A percentile compares a stretch with the other conserved stretches of the same genome.
Evolutionary conservation across 352 stramenopile species (phyloP).

Genomic region (Pythium rishiriense): DNA sequence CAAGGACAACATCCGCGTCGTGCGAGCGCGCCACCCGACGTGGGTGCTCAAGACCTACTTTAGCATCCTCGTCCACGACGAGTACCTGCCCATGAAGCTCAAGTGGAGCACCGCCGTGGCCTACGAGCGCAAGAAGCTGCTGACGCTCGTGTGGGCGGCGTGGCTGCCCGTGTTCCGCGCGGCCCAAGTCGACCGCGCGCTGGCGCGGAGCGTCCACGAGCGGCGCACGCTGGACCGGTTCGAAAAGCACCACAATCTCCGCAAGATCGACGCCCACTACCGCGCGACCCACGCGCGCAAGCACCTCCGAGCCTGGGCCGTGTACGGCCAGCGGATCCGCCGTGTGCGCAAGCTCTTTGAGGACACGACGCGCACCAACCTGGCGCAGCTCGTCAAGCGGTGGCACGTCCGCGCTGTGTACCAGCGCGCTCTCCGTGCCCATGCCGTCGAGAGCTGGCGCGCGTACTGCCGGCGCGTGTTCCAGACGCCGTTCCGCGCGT

Average conservation of each 20-base stretch:
- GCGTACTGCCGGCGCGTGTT: conserved; percentile 65
- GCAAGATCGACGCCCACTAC: conserved; percentile 70
- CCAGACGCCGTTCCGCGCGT: conserved; percentile 72
- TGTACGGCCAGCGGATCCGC: conserved; percentile 49
- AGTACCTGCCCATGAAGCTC: conserved; percentile 48
- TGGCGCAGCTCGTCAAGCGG: conserved; percentile 38
- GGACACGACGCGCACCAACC: conserved; percentile 46
- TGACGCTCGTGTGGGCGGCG: conserved; percentile 33
- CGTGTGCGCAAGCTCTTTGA: conserved; percentile 69
- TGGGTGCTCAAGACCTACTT: conserved; percentile 57
- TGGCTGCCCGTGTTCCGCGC: conserved; percentile 56
- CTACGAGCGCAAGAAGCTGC: conserved; percentile 35
- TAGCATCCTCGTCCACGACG: conserved; percentile 36
- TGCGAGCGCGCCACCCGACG: conserved; percentile 35
- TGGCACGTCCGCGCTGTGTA: conserved; percentile 62
- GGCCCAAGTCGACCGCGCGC: conserved; percentile 58
- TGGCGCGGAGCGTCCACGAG: conserved; percentile 44
- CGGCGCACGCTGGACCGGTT: conserved; percentile 61
- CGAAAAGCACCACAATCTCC: conserved; percentile 70
- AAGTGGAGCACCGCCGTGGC: conserved; percentile 37
- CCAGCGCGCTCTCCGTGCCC: conserved; percentile 48
- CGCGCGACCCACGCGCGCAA: conserved; percentile 43
- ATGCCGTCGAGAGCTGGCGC: conserved; percentile 58
- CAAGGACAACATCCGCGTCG: conserved; percentile 70
- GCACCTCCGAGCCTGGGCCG: conserved; percentile 56